phyloP scores from a whole-genome alignment of 164 flowering plant species.

The Liriodendron chinense region DNA sequence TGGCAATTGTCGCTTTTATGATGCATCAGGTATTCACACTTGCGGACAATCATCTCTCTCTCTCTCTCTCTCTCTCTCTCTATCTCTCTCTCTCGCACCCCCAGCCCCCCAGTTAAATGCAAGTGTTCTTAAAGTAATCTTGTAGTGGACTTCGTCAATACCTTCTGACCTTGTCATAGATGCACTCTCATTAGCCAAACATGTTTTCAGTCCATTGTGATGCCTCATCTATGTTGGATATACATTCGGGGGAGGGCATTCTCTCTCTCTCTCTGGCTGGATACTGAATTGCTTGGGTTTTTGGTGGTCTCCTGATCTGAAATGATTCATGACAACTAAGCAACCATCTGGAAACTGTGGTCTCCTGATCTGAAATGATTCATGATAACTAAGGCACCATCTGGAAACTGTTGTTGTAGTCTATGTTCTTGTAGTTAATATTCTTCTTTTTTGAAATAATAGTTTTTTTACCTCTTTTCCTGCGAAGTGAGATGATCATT shows the following conservation, averaged over 20 bases:
- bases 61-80: too few relatives aligned
- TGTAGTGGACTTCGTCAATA: background rate
- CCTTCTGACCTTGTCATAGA: background rate
- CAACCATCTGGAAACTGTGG: background rate
- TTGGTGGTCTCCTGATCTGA: background rate
- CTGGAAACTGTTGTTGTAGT: background rate
- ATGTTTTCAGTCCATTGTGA: background rate
- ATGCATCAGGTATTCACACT: slow-evolving; percentile 49
- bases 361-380: too few relatives aligned
- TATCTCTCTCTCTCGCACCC: too few relatives aligned
- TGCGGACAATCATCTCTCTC: background rate
- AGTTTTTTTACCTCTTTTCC: background rate
- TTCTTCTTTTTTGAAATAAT: background rate
- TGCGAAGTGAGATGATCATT: background rate
- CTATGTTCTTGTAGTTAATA: too few relatives aligned
- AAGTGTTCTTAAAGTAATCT: too few relatives aligned
- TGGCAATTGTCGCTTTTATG: slow-evolving; percentile 69
- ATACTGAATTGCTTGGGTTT: background rate
- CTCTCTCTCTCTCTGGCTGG: background rate
- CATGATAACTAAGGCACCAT: background rate
- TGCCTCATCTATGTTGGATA: background rate
- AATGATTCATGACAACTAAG: background rate
- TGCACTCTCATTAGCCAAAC: background rate
- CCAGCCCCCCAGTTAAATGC: too few relatives aligned
- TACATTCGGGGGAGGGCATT: background rate